These are phyloP conservation scores for Pyrenochaeta sp. DNA, from an alignment of 2,329 filamentous ascomycete species.

Conservation along the genomic window DNA sequence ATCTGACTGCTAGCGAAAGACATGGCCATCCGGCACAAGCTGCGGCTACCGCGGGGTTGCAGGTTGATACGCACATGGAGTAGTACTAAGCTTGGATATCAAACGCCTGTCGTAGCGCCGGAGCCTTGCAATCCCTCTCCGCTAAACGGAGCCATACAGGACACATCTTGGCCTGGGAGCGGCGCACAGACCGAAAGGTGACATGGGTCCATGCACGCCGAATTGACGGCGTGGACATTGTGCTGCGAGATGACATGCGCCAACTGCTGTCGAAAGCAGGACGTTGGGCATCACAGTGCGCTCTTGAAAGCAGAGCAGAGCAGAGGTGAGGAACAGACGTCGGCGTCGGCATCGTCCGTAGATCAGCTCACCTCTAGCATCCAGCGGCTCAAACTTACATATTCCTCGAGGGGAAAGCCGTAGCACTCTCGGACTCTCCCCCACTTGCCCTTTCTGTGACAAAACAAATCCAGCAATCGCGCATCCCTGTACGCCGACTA, in stretches of 20 bases:
- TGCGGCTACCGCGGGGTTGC: constrained; percentile 34
- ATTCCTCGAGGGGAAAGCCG: background rate
- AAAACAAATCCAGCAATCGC: constrained; percentile 16
- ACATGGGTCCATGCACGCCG: constrained; percentile 19
- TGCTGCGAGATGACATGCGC: constrained; percentile 31
- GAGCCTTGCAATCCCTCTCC: constrained; percentile 25
- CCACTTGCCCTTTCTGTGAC: constrained; percentile 41
- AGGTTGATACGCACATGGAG: constrained; percentile 24
- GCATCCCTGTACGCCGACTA: constrained; percentile 30
- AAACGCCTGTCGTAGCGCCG: constrained; percentile 29
- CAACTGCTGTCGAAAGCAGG: background rate
- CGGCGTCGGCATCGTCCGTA: background rate
- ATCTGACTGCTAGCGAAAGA: constrained; percentile 20
- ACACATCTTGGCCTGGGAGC: constrained; percentile 16
- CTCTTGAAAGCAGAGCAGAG: background rate
- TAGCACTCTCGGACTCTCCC: constrained; percentile 9
- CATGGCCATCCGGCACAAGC: constrained; percentile 12
- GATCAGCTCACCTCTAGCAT: background rate
- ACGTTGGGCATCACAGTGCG: constrained; percentile 8
- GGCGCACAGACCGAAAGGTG: constrained; percentile 23
- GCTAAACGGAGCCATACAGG: constrained; percentile 29
- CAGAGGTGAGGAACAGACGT: background rate
- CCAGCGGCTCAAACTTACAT: background rate
- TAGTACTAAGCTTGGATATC: constrained; percentile 31
- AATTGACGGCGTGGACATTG: constrained; percentile 24